A percentile compares a stretch with the other conserved stretches of the same genome.
Conservation (phyloP, 2,329 filamentous ascomycete species). For the Dactylellina cionopaga region DNA sequence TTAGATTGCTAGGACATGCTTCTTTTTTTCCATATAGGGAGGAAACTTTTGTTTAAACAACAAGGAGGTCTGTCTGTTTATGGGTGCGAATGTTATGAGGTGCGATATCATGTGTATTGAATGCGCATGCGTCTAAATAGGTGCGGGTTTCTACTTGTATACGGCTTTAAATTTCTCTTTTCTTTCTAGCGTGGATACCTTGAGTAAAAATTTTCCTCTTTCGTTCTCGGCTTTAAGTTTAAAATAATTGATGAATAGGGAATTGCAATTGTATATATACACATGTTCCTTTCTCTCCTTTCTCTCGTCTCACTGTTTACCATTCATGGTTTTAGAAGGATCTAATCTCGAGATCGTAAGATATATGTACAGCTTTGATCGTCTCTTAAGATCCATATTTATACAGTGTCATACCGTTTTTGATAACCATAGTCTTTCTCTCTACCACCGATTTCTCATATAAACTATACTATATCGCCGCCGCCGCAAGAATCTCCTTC, state of each 20-base stretch:
- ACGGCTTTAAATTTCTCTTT: slow-evolving; percentile 1
- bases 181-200: not conserved
- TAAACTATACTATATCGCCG: not conserved
- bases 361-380: slow-evolving; percentile 1
- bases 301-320: too few relatives aligned
- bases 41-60: slow-evolving; percentile 4
- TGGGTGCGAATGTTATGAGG: not conserved
- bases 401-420: too few relatives aligned
- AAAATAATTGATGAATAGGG: too few relatives aligned
- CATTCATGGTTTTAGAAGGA: too few relatives aligned
- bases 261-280: too few relatives aligned
- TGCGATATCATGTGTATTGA: too few relatives aligned
- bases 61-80: not conserved
- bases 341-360: not conserved
- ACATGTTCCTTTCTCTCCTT: too few relatives aligned
- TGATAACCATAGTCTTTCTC: too few relatives aligned
- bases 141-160: too few relatives aligned
- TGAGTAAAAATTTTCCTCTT: too few relatives aligned
- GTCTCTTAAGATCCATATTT: not conserved
- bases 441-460: too few relatives aligned
- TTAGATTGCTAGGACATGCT: not conserved
- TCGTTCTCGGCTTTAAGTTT: not conserved
- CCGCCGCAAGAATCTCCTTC: slow-evolving; percentile 1
- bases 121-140: too few relatives aligned
- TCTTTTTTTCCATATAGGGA: not conserved